These are phyloP conservation scores for Populus hybrid DNA, from an alignment of 441 rosid species.

Conservation along the genomic window DNA sequence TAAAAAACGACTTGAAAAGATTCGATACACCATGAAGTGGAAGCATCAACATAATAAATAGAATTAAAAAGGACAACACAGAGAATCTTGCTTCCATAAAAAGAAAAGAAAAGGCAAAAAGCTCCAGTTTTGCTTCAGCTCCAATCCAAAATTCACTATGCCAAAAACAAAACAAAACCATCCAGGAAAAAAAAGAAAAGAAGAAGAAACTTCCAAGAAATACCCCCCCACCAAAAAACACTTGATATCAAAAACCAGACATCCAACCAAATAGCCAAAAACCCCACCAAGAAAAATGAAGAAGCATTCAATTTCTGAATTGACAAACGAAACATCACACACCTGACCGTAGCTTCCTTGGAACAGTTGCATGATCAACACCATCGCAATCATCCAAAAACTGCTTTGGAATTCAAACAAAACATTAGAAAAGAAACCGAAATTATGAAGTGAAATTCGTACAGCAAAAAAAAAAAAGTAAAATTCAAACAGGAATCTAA, in stretches of 20 bases:
- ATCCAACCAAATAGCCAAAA: slow-evolving; percentile 20
- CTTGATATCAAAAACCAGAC: slow-evolving; percentile 17
- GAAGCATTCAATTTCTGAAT: neutral
- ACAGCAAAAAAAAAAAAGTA: neutral
- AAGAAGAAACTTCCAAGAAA: slow-evolving; percentile 51
- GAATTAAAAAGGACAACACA: slow-evolving; percentile 25
- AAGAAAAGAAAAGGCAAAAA: slow-evolving; percentile 50
- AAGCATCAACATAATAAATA: slow-evolving; percentile 25
- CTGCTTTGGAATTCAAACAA: slow-evolving; percentile 29
- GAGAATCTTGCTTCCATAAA: slow-evolving; percentile 55
- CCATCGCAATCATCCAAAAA: slow-evolving; percentile 46
- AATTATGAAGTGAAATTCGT: slow-evolving; percentile 3
- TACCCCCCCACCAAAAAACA: slow-evolving; percentile 31
- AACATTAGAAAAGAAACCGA: neutral
- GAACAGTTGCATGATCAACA: slow-evolving; percentile 77
- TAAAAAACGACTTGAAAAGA: slow-evolving; percentile 19
- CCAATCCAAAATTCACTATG: slow-evolving; percentile 38
- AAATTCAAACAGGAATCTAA: slow-evolving; percentile 1
- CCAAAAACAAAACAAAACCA: slow-evolving; percentile 28
- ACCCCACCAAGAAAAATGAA: slow-evolving; percentile 6
- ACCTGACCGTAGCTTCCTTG: slow-evolving; percentile 97
- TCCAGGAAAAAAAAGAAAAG: slow-evolving; percentile 23
- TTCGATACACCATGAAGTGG: slow-evolving; percentile 28
- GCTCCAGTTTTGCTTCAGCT: slow-evolving; percentile 48
- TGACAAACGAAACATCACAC: slow-evolving; percentile 27